phyloP scores from a whole-genome alignment of 495 filamentous ascomycete species.

The Venustampulla echinocandica region DNA sequence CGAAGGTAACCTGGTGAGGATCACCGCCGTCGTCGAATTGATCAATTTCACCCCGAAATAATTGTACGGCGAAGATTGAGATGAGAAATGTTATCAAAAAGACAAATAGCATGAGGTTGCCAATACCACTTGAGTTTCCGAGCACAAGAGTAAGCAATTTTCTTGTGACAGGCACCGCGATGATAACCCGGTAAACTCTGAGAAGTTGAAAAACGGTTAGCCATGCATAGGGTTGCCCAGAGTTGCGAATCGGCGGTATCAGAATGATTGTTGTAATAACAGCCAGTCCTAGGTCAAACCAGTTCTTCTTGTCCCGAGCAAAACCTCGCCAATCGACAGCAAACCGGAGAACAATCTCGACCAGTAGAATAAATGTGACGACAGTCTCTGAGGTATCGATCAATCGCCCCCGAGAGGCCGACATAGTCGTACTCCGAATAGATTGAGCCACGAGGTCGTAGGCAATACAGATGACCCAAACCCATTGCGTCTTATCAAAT shows the following conservation, averaged over 20 bases:
- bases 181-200: conserved; percentile 82
- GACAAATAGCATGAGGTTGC: conserved; percentile 92
- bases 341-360: conserved; percentile 79
- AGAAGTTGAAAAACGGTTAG: conserved; percentile 90
- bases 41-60: conserved; percentile 82
- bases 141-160: conserved; percentile 81
- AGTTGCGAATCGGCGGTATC: conserved; percentile 68
- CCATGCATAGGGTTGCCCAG: conserved; percentile 74
- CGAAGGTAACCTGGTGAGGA: conserved; percentile 62
- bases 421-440: conserved; percentile 68
- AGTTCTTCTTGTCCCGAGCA: conserved; percentile 59
- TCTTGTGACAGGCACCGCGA: conserved; percentile 77
- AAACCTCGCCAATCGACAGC: conserved; percentile 72
- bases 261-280: conserved; percentile 79
- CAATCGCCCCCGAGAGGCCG: conserved; percentile 36
- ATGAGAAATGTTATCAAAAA: conserved; percentile 91
- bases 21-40: conserved; percentile 44
- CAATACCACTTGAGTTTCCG: conserved; percentile 83
- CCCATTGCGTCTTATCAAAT: conserved; percentile 61
- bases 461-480: conserved; percentile 77
- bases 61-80: conserved; percentile 86
- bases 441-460: conserved; percentile 68
- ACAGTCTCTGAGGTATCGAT: conserved; percentile 60
- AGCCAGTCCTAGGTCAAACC: conserved; percentile 71
- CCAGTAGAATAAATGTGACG: conserved; percentile 68